Evolutionary conservation across 164 flowering plant species (phyloP), one percentile per base, ranked within the genome.

Genomic region (Protea cynaroides): DNA sequence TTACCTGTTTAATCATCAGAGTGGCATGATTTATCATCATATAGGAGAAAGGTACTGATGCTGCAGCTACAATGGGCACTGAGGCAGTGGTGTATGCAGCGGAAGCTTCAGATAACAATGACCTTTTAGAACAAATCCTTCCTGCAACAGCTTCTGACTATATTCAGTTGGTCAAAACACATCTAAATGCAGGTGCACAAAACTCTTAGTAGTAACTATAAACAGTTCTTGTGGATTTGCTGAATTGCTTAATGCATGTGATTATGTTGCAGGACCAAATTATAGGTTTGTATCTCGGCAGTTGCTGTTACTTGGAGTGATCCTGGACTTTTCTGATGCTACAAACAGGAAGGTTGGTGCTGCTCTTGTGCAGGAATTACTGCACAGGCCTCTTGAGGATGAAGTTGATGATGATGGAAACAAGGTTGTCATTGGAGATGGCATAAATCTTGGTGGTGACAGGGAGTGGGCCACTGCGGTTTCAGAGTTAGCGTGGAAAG

Each of bases 31-130:
- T 58, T 37, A 49, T 65, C 12, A 34, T 50, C 38, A 37, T 71
- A 58, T 78, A 92, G 99, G 84, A 71, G 64, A 95, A 86, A 81
- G 97, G 97, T 44, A 82, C 90, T 65, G 90, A 92, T 80, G 98
- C 99, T 71, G 99, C 99, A 43, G 74, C 80, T 65, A 81, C 92
- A 59, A 77, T 73, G 79, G 99, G 99, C 38, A 66, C 92, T 47
- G 98, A 92, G 79, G 96, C 98, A 12, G 81, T 83, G 55, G 88
- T 95, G 24, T 92, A 88, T 82, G 99, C 98, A 29, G 84, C 92
- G 51, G 97, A 88, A 80, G 99, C 99, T 57, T 81, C 96, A 36
- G 86, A 88, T 54, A 83, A 44, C 38, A 88, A 90, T 80, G 98
- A 95, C 65, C 90, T 92, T 65, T 75, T 95, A 4, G 99, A 95